Evolutionary conservation across 2,329 filamentous ascomycete species (phyloP), one percentile per base, ranked within the genome.

Genomic region (Nothopassalora personata): DNA sequence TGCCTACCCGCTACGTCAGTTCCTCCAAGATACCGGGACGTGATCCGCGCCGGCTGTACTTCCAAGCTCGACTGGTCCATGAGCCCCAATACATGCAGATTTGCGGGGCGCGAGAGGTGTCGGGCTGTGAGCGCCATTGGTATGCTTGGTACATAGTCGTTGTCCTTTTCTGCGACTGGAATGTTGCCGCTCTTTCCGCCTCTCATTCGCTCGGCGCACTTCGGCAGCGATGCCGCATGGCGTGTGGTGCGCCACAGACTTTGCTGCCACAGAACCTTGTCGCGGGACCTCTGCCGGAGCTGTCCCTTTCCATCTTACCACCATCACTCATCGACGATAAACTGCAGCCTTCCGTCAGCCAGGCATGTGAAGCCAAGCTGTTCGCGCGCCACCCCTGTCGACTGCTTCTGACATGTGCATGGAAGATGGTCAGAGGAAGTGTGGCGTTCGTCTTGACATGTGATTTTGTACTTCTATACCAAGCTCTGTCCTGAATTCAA

Each of bases 381-480:
- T 31, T 30, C 27, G 27, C 30, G 3, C 49, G 19, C 18, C 28
- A 27, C 46, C 33, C 49, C 36, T 50, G 54, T 56, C 33, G n/a
- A 30, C 3, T 50, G 36, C 46, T 46, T 39, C 34, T 57, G 55
- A 53, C 55, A 57, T 57, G 55, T 57, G 55, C 55, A 57, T 31
- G 55, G n/a, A 31, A 43, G 36, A 18, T 28, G 7, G 55, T 9
- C 46, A 23, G 23, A 8, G 19, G 43, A 23, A 49, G 13, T 49
- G 43, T 49, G 43, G 45, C 30, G 54, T 31, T n/a, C 13, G 30
- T 30, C 46, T 23, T 9, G 18, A 9, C 18, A 43, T 36, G 47
- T 53, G 36, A 57, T 52, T 39, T 28, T 43, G 30, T 30, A 34
- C 34, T 31, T 57, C 36, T 31, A 27, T 9, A 1, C n/a, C 55